phyloP scores from a whole-genome alignment of 2,329 filamentous ascomycete species.

The Lasiodiplodia sp. region DNA sequence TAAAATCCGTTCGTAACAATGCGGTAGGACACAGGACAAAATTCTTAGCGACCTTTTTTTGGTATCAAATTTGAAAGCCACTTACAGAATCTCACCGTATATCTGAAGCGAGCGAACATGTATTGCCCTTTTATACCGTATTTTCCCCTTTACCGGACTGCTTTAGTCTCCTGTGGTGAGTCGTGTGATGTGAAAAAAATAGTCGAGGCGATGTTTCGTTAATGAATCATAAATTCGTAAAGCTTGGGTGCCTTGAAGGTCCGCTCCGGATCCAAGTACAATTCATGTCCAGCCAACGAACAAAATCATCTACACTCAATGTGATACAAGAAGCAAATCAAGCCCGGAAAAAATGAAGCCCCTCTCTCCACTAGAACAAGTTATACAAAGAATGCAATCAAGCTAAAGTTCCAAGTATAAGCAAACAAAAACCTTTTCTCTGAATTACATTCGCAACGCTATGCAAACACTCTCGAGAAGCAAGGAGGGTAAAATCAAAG shows the following conservation, averaged over 20 bases:
- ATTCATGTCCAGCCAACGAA: not conserved
- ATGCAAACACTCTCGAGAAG: conserved; percentile 20
- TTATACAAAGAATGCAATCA: conserved; percentile 17
- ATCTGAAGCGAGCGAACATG: too few species aligned
- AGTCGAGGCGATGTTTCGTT: too few species aligned
- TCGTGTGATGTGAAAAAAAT: too few species aligned
- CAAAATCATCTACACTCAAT: not conserved
- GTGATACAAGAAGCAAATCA: not conserved
- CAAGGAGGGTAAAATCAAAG: not conserved
- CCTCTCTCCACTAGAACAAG: not conserved
- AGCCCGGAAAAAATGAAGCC: not conserved
- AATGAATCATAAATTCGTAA: not conserved
- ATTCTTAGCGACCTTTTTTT: too few species aligned
- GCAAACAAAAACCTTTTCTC: not conserved
- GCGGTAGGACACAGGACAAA: too few species aligned
- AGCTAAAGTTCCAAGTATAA: not conserved
- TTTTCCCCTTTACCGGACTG: not conserved
- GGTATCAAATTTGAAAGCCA: too few species aligned
- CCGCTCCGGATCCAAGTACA: not conserved
- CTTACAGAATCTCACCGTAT: too few species aligned
- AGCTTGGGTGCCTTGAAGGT: not conserved
- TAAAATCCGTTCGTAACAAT: too few species aligned
- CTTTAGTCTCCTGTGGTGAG: not conserved
- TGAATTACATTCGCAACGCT: conserved; percentile 23
- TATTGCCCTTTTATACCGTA: not conserved